Evolutionary conservation across 2,329 filamentous ascomycete species (phyloP), one percentile per base, ranked within the genome.

Genomic region (Penicillium expansum): DNA sequence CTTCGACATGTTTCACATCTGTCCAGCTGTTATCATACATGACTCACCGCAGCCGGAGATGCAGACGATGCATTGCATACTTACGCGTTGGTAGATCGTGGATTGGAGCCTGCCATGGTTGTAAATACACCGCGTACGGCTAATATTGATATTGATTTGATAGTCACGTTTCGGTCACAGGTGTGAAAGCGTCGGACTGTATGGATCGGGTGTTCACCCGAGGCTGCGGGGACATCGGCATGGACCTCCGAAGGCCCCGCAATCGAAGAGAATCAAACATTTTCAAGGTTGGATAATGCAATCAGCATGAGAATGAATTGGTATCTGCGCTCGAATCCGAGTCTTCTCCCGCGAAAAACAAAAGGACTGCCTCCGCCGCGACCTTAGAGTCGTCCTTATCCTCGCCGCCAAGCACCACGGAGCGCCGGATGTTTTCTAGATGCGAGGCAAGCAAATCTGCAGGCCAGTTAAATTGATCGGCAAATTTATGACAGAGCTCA

Each of bases 331-430:
- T 33, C 4, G 1, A 13, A 24, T 1, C 10, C 4, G n/a, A 22
- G 27, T 58, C 57, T 49, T 52, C 56, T 4, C 61, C 67, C 1
- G 53, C 56, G 49, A 69, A 65, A 54, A 72, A 71, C 43, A 59
- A 49, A 32, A 71, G 51, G 9, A 68, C 66, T 22, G 63, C 55
- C 55, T 69, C 69, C 3, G 69, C 69, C 1, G 69, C 67, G 20
- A 64, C 14, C 42, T 57, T 59, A 2, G 69, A 62, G 57, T 72
- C 69, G 58, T 69, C 67, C 1, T 61, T 57, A 24, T 62, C 64
- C 7, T 63, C 60, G 16, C 45, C 30, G 2, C 56, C 60, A 2
- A 33, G 39, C 18, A 45, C 45, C 6, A 27, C 52, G 14, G 54
- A 56, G 16, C 37, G 33, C 37, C 62, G 55, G 55, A 71, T 62